These are phyloP conservation scores for Chlamydomonas sphaeroides DNA, from an alignment of 139 green algal species.

Conservation along the genomic window DNA sequence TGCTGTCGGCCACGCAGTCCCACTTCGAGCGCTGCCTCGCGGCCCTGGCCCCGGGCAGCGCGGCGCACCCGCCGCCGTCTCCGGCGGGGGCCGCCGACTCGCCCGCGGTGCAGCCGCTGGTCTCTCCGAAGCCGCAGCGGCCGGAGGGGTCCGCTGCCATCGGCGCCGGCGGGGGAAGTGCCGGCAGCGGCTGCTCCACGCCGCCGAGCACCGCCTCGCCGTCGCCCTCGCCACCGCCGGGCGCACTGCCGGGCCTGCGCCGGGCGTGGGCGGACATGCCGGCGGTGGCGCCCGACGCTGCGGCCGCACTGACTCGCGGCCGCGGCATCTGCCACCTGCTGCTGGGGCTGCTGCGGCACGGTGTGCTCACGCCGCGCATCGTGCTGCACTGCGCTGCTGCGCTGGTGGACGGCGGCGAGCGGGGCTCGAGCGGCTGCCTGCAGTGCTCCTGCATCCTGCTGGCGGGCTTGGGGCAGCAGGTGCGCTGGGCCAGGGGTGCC, in stretches of 20 bases:
- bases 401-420: constrained; percentile 14
- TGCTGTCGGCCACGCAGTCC: constrained; percentile 3
- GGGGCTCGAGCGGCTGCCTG: neutral
- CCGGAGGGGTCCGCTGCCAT: neutral
- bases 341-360: constrained; percentile 5
- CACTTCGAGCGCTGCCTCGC: constrained; percentile 26
- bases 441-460: constrained; percentile 29
- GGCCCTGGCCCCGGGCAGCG: neutral
- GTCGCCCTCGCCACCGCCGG: too few relatives aligned
- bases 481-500: neutral
- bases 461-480: constrained; percentile 8
- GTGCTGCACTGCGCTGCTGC: constrained; percentile 21
- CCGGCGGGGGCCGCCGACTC: too few relatives aligned
- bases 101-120: neutral
- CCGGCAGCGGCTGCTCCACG: neutral
- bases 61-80: too few relatives aligned
- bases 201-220: neutral
- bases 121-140: too few relatives aligned
- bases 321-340: constrained; percentile 26
- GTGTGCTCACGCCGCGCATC: constrained; percentile 29
- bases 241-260: neutral
- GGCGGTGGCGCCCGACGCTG: neutral
- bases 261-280: constrained; percentile 21
- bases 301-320: neutral
- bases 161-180: neutral